Conservation (phyloP, 192 early-diverging fungal genomes). For the Backusella morwellensis region DNA sequence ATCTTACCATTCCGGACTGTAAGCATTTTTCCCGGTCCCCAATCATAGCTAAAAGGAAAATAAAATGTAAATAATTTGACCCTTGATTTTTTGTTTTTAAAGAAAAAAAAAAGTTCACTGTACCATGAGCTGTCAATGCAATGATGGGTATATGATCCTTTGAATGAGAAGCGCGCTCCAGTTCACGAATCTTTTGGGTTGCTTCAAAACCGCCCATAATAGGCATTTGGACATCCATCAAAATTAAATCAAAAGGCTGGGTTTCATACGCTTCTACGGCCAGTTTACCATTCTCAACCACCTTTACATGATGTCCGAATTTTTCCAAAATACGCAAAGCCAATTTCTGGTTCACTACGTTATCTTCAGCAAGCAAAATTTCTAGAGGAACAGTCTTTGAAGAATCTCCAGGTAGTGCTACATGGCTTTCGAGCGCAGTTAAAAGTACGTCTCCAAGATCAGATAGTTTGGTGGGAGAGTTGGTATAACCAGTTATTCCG, state of each 20-base stretch:
- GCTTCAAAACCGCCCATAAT: constrained; percentile 88
- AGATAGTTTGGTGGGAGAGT: constrained; percentile 54
- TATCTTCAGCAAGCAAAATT: constrained; percentile 82
- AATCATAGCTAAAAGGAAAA: constrained; percentile 60
- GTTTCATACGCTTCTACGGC: constrained; percentile 68
- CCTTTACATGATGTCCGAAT: constrained; percentile 72
- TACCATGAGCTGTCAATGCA: constrained; percentile 74
- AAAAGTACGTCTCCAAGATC: constrained; percentile 64
- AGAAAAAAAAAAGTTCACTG: background rate
- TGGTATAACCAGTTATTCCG: constrained; percentile 66
- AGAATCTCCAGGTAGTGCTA: constrained; percentile 54
- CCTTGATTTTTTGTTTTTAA: too few relatives aligned
- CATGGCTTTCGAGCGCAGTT: constrained; percentile 67
- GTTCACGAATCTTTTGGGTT: constrained; percentile 70
- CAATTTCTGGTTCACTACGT: constrained; percentile 82
- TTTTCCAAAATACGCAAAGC: constrained; percentile 69
- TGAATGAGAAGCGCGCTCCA: constrained; percentile 49
- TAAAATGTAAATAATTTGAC: too few relatives aligned
- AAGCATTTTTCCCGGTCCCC: constrained; percentile 87
- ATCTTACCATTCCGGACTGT: constrained; percentile 74
- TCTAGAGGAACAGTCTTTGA: constrained; percentile 63
- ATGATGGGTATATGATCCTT: constrained; percentile 69
- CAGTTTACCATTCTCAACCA: constrained; percentile 74
- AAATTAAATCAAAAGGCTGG: constrained; percentile 60
- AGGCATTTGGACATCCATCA: constrained; percentile 92